phyloP scores from a whole-genome alignment of 2,329 filamentous ascomycete species.

The Plectosphaerella sp. region DNA sequence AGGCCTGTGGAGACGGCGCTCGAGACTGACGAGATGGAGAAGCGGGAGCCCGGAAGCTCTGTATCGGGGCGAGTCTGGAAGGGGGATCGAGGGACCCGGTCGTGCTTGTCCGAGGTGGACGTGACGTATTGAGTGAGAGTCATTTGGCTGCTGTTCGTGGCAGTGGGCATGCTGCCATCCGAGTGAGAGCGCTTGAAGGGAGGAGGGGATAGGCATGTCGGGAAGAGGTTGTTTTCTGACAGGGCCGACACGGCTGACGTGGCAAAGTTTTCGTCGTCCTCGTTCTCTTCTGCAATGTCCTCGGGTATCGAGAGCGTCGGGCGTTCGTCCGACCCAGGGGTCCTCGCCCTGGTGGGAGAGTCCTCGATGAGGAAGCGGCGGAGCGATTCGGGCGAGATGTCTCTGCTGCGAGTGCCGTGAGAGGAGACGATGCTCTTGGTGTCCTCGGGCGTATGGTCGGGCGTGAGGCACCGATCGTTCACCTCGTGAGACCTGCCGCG shows the following conservation, averaged over 20 bases:
- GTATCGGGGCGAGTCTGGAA: constrained; percentile 1
- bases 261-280: constrained; percentile 60
- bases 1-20: constrained; percentile 28
- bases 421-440: constrained; percentile 28
- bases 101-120: not conserved
- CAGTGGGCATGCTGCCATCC: constrained; percentile 18
- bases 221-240: constrained; percentile 38
- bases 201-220: constrained; percentile 48
- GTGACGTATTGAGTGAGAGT: constrained; percentile 14
- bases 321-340: constrained; percentile 18
- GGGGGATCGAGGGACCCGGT: constrained; percentile 1
- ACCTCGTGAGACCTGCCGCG: constrained; percentile 25
- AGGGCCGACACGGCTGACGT: constrained; percentile 30
- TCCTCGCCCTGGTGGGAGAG: constrained; percentile 15
- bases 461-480: constrained; percentile 13
- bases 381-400: constrained; percentile 53
- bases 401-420: constrained; percentile 39
- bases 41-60: constrained; percentile 18
- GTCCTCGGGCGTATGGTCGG: constrained; percentile 21
- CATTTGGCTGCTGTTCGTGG: constrained; percentile 16
- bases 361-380: constrained; percentile 48
- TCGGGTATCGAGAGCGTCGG: constrained; percentile 28
- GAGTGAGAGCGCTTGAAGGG: constrained; percentile 38
- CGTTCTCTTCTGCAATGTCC: constrained; percentile 27
- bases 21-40: constrained; percentile 24